phyloP scores from a whole-genome alignment of 2,329 filamentous ascomycete species.

The Fusarium foetens region DNA sequence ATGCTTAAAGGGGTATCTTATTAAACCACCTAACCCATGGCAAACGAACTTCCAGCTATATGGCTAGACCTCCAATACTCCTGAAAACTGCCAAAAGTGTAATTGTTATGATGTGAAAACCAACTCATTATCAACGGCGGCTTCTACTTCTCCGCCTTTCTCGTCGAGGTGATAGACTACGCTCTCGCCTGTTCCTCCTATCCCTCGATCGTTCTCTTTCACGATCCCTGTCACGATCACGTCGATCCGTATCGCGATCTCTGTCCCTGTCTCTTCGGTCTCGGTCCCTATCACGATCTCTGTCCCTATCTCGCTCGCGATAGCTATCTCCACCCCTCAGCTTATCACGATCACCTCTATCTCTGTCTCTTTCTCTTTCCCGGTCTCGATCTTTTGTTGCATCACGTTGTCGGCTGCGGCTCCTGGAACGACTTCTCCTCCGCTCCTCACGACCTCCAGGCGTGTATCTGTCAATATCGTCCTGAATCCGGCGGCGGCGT shows the following conservation, averaged over 20 bases:
- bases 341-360: constrained; percentile 41
- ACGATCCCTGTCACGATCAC: constrained; percentile 37
- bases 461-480: constrained; percentile 58
- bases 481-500: constrained; percentile 42
- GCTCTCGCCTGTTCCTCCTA: constrained; percentile 41
- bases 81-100: not conserved
- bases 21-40: not conserved
- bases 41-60: not conserved
- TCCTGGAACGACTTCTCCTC: constrained; percentile 51
- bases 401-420: constrained; percentile 49
- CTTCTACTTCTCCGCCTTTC: constrained; percentile 52
- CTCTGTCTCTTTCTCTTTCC: constrained; percentile 40
- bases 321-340: constrained; percentile 37
- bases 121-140: constrained; percentile 53
- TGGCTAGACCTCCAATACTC: not conserved
- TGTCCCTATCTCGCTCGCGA: constrained; percentile 31
- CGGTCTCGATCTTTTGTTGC: constrained; percentile 45
- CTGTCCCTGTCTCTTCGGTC: constrained; percentile 51
- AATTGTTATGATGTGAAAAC: not conserved
- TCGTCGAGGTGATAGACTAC: constrained; percentile 50
- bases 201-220: constrained; percentile 36
- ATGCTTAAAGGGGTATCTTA: constrained; percentile 33
- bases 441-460: constrained; percentile 57
- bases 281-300: constrained; percentile 46
- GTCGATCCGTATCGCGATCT: constrained; percentile 45